Base-by-base conservation (phyloP, 2,329 filamentous ascomycete genomes). In the Delphinella strobiligena region DNA sequence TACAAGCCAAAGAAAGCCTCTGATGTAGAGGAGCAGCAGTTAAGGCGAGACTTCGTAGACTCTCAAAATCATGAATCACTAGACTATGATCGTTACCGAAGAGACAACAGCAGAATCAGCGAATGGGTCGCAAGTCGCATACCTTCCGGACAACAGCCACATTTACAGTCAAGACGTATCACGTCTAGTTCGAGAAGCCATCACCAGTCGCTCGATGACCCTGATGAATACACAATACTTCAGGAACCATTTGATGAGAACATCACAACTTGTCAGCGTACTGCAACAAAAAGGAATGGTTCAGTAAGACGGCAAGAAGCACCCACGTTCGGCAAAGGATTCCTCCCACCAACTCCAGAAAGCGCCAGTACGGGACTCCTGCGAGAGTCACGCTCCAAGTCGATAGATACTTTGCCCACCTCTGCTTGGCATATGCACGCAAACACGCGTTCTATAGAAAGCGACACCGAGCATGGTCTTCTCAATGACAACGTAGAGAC, bases 341-440 rank as follows among this genome's bases (percentile, higher is more conserved):
- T 56, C 8, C 42, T 58, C 12, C 55, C 55, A 17, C 56, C 56
- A 8, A 59, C 54, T 4, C 54, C 56, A 5, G 53, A 54, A 18
- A 59, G 53, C 36, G 54, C 45, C 7, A 55, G 49, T 38, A 59
- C 55, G 4, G 48, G 47, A 5, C 53, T 57, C 47, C 46, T 58
- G 16, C 53, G 55, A 31, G 45, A 44, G 4, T 58, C 54, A 2
- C 47, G 48, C 9, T 57, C 53, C 4, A 56, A 7, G 22, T 12
- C 7, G 22, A 7, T 12, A 27, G 12, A 37, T 19, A 36, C 34
- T 4, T 24, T 30, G 2, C 34, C 34, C 10, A 33, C 34, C 2
- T 33, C 30, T n/a, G n/a, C n/a, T n/a, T n/a, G n/a, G n/a, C n/a
- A n/a, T n/a, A n/a, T n/a, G n/a, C n/a, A n/a, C n/a, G n/a, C n/a